phyloP scores from a whole-genome alignment of 805 yeast genomes.

The Schizosaccharomyces lindneri region DNA sequence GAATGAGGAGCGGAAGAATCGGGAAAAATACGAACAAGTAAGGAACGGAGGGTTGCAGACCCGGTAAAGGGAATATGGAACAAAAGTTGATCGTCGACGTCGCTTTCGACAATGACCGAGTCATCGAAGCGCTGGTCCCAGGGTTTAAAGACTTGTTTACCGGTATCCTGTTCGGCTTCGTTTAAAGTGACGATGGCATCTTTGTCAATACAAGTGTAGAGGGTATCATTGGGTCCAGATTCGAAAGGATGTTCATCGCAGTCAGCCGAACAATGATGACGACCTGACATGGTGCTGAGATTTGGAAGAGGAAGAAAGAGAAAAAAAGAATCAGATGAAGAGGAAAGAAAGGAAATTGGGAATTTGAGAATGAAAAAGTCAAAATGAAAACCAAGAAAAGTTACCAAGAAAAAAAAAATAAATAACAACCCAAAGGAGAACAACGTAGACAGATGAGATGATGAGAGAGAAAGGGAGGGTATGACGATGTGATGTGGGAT shows the following conservation, averaged over 20 bases:
- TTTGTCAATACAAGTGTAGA: constrained; percentile 34
- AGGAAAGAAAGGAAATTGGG: not conserved
- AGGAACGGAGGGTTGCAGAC: constrained; percentile 44
- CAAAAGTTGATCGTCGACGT: constrained; percentile 61
- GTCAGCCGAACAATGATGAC: not conserved
- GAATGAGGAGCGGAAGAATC: constrained; percentile 39
- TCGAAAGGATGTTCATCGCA: not conserved
- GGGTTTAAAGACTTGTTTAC: constrained; percentile 28
- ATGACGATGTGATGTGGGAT: too few species aligned
- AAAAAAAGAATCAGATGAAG: not conserved
- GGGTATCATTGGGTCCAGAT: constrained; percentile 7
- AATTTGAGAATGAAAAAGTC: not conserved
- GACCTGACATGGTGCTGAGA: not conserved
- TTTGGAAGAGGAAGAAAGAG: not conserved
- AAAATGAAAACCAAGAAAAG: not conserved
- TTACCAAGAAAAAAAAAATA: too few species aligned
- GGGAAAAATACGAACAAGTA: constrained; percentile 35
- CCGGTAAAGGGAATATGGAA: constrained; percentile 61
- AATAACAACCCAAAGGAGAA: too few species aligned
- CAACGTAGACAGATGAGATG: too few species aligned
- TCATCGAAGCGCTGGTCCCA: constrained; percentile 24
- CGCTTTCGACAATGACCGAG: constrained; percentile 27
- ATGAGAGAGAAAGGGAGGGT: too few species aligned
- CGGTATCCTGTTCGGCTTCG: constrained; percentile 26
- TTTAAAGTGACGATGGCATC: constrained; percentile 40